Base-by-base conservation (phyloP, 2,329 filamentous ascomycete genomes). In the Botryosphaeria dothidea region DNA sequence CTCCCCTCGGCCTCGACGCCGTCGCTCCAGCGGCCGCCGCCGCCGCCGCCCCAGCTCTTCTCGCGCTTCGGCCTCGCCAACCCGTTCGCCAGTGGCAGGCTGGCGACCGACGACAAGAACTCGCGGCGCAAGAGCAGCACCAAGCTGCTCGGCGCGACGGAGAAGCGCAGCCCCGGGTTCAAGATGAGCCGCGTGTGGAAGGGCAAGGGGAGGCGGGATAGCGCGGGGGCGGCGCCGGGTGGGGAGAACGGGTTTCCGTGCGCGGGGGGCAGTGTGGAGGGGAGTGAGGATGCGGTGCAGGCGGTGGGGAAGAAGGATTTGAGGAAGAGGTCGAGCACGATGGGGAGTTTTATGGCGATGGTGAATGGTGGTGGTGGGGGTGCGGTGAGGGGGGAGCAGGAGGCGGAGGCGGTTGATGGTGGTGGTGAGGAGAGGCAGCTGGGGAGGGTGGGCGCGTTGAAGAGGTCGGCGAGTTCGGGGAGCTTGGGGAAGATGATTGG, bases 121-220 rank as follows among this genome's bases (percentile, higher is more conserved):
- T 43, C 54, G 6, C 34, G 54, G 21, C 36, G 54, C 19, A 57
- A 45, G 36, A 57, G 54, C 54, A 57, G 54, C 54, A 57, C 54
- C 13, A n/a, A 3, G 23, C 7, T 57, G 54, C 54, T 27, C 19
- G 21, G n/a, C 19, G 3, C 23, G 15, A 43, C 23, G 19, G 27
- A 36, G 7, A 13, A 6, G 23, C 7, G 17, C 36, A 9, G n/a
- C 13, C 54, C 54, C 23, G 23, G 23, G 7, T 57, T 57, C 36
- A 31, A 21, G 36, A 43, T 57, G 54, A 57, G 13, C 36, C 17
- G 49, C 27, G 3, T 9, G 17, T 41, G 13, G 46, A 29, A 15
- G 21, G 13, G 15, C 23, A 7, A 13, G 34, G 19, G 9, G 15
- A 29, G 36, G 31, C 41, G 23, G 21, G 36, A 45, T 19, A 29